Evolutionary conservation across 257 asterid species (phyloP).

Genomic region (Datura wrightii): DNA sequence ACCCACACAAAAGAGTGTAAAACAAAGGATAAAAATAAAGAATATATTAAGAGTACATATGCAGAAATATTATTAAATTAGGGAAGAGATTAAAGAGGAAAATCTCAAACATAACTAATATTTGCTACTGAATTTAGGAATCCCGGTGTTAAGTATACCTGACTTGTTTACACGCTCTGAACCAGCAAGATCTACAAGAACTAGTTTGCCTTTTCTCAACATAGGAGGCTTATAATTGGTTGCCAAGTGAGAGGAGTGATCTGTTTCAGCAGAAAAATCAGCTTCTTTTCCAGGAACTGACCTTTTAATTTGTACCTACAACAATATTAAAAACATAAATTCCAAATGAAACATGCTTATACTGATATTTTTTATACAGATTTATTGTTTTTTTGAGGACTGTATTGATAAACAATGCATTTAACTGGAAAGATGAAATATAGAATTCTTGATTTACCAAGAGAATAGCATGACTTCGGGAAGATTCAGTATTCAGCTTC

Average conservation of each 20-base stretch:
- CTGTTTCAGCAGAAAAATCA: conserved; percentile 64
- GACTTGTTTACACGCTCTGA: conserved; percentile 97
- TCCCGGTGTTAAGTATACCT: conserved; percentile 52
- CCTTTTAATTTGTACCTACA: conserved; percentile 90
- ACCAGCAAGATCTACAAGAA: conserved; percentile 99
- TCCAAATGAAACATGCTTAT: conserved; percentile 15
- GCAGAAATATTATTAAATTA: background rate
- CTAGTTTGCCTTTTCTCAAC: conserved; percentile 87
- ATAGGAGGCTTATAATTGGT: conserved; percentile 78
- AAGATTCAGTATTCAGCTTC: conserved; percentile 95
- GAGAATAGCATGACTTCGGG: conserved; percentile 99
- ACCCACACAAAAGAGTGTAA: background rate
- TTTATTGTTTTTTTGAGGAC: background rate
- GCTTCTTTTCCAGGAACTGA: conserved; percentile 65
- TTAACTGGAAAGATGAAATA: conserved; percentile 18
- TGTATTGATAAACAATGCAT: background rate
- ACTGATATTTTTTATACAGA: background rate
- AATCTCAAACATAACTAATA: conserved; percentile 25
- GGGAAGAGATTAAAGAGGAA: background rate
- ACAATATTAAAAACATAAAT: conserved; percentile 29
- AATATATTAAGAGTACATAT: background rate
- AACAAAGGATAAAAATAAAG: background rate
- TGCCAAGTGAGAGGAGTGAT: conserved; percentile 56
- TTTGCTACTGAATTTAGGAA: conserved; percentile 25
- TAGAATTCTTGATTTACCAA: conserved; percentile 61